phyloP scores from a whole-genome alignment of 768 basidiomycete genomes.

The Auriscalpium microsporum region DNA sequence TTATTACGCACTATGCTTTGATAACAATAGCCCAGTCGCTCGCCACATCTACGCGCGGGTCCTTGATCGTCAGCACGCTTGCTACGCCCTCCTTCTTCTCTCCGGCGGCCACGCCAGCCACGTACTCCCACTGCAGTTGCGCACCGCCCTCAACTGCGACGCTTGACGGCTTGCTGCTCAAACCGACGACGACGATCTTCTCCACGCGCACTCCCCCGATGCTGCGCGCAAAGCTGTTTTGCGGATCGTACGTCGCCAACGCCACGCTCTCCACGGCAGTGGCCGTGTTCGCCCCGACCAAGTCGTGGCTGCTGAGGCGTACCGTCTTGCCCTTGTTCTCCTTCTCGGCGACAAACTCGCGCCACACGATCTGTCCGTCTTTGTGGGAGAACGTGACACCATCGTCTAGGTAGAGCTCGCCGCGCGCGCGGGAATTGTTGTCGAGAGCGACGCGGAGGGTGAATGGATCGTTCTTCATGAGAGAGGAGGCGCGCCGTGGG shows the following conservation, averaged over 20 bases:
- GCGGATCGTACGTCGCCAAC: constrained; percentile 39
- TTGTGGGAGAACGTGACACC: constrained; percentile 75
- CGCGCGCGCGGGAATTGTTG: constrained; percentile 48
- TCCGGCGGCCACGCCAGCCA: constrained; percentile 44
- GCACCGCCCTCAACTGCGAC: constrained; percentile 44
- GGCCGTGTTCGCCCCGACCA: constrained; percentile 35
- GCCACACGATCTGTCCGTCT: constrained; percentile 78
- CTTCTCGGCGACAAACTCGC: constrained; percentile 56
- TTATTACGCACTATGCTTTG: constrained; percentile 7
- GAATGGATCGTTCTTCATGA: constrained; percentile 91
- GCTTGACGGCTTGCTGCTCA: constrained; percentile 49
- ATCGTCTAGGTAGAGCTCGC: constrained; percentile 93
- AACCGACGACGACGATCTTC: constrained; percentile 71
- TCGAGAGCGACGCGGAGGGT: constrained; percentile 79
- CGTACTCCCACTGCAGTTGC: constrained; percentile 63
- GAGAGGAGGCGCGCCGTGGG: constrained; percentile 71
- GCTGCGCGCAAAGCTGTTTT: constrained; percentile 61
- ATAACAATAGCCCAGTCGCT: constrained; percentile 58
- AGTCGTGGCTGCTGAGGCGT: constrained; percentile 42
- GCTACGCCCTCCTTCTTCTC: constrained; percentile 58
- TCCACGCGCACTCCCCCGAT: constrained; percentile 72
- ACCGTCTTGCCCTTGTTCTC: constrained; percentile 37
- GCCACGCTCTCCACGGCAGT: constrained; percentile 46
- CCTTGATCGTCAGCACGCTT: constrained; percentile 66
- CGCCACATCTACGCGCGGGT: constrained; percentile 51